Evolutionary conservation across 495 filamentous ascomycete genomes (phyloP), one percentile per base, ranked within the genome.

Genomic region (Hypoxylon intermedium): DNA sequence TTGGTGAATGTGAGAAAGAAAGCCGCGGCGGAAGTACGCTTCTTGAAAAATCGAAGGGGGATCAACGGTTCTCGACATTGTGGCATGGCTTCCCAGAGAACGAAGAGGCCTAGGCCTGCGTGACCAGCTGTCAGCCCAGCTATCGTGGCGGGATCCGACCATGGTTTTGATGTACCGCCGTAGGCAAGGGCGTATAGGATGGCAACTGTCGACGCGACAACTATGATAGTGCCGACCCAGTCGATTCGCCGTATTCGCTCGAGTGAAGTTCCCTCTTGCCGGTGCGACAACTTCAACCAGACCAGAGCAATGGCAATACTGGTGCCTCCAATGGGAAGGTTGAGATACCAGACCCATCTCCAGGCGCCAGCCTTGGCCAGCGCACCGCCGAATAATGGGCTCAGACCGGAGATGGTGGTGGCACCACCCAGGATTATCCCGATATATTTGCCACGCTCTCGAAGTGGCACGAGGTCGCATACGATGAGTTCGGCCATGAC

Each of bases 261-360:
- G n/a, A n/a, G n/a, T n/a, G n/a, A n/a, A n/a, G n/a, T n/a, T n/a
- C n/a, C n/a, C n/a, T n/a, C n/a, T n/a, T n/a, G n/a, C n/a, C n/a
- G n/a, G n/a, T n/a, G n/a, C n/a, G n/a, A n/a, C n/a, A n/a, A n/a
- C n/a, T n/a, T n/a, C 23, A 82, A 75, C 63, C 85, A 80, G 71
- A 88, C 62, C n/a, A 83, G 62, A 45, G 91, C 79, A 49, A 86
- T 81, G 2, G 82, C 24, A 21, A 86, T 75, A 6, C 86, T 85
- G 18, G 89, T 67, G 13, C 77, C 88, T 36, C 90, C 89, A 45
- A 93, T 76, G 1, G 89, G 88, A 4, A 90, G 71, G 61, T 91
- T 91, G 74, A 91, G 89, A 68, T 85, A 91, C 71, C 93, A 92
- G 59, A 88, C 92, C 90, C 89, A 93, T 56, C 91, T 74, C 90